Percentiles rank a stretch among this genome's conserved stretches.
phyloP scores from a whole-genome alignment of 371 early-diverging fungal genomes.

The Capniomyces stellatus region DNA sequence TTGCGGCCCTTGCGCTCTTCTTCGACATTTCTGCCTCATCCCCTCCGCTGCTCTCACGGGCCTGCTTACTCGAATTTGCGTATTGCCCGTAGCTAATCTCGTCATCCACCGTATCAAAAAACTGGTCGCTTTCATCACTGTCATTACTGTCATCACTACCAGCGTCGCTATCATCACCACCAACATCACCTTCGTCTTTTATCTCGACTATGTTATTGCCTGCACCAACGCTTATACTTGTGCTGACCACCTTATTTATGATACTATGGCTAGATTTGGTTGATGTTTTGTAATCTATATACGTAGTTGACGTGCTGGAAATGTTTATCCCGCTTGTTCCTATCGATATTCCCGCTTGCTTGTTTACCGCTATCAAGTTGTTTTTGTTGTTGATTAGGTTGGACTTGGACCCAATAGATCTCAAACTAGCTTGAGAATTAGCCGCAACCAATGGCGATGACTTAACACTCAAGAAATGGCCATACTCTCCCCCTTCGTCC shows the following conservation, averaged over 20 bases:
- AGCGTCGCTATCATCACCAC: neutral
- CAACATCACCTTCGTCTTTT: neutral
- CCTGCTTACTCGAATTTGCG: neutral
- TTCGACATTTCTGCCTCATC: slow-evolving; percentile 3
- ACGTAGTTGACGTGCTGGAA: neutral
- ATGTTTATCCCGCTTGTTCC: neutral
- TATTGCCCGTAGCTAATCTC: neutral
- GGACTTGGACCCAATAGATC: too few relatives aligned
- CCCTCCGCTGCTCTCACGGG: slow-evolving; percentile 3
- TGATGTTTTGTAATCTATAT: neutral
- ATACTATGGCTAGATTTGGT: too few relatives aligned
- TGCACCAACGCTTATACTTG: too few relatives aligned
- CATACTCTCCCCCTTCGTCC: too few relatives aligned
- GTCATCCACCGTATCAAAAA: slow-evolving; percentile 17
- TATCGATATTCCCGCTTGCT: neutral
- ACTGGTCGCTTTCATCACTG: slow-evolving; percentile 16
- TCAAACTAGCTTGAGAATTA: too few relatives aligned
- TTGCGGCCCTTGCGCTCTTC: slow-evolving; percentile 8
- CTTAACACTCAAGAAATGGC: too few relatives aligned
- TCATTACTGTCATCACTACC: slow-evolving; percentile 3
- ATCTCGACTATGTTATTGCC: too few relatives aligned
- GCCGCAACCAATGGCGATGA: too few relatives aligned
- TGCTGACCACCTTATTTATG: too few relatives aligned
- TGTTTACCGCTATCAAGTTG: neutral
- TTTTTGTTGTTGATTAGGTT: neutral